A percentile compares a stretch with the other conserved stretches of the same genome.
Evolutionary conservation across 768 basidiomycete species (phyloP).

Genomic region (Psilocybe subaeruginosa): DNA sequence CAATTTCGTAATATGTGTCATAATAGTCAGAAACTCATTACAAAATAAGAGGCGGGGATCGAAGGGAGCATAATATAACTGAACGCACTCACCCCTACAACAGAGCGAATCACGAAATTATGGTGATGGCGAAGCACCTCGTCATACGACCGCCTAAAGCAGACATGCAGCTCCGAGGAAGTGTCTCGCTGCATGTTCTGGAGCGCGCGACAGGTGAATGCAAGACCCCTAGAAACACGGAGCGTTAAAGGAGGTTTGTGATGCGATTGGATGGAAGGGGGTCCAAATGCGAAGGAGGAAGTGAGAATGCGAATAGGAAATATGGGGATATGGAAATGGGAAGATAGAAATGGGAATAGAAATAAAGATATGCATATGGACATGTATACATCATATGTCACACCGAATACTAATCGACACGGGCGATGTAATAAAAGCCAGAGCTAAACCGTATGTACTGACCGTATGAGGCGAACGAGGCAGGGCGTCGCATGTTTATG

Average conservation of each 20-base stretch:
- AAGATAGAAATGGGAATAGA: background rate
- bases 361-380: background rate
- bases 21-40: too few species aligned
- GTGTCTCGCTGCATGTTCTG: slow-evolving; percentile 64
- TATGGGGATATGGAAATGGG: too few species aligned
- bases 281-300: too few species aligned
- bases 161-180: slow-evolving; percentile 57
- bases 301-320: background rate
- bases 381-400: background rate
- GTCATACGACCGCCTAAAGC: slow-evolving; percentile 76
- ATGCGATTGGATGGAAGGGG: too few species aligned
- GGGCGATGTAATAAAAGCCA: background rate
- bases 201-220: slow-evolving; percentile 69
- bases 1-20: too few species aligned
- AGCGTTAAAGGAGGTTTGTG: slow-evolving; percentile 1
- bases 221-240: slow-evolving; percentile 52
- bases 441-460: slow-evolving; percentile 18
- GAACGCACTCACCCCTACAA: slow-evolving; percentile 54
- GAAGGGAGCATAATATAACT: too few species aligned
- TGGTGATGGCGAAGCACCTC: slow-evolving; percentile 68
- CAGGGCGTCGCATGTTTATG: slow-evolving; percentile 58
- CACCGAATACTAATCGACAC: slow-evolving; percentile 4
- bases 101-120: slow-evolving; percentile 64
- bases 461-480: slow-evolving; percentile 71
- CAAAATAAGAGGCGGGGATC: too few species aligned